These are phyloP conservation scores for Xerophyta viscosa DNA, from an alignment of 106 monocot species.

Conservation along the genomic window DNA sequence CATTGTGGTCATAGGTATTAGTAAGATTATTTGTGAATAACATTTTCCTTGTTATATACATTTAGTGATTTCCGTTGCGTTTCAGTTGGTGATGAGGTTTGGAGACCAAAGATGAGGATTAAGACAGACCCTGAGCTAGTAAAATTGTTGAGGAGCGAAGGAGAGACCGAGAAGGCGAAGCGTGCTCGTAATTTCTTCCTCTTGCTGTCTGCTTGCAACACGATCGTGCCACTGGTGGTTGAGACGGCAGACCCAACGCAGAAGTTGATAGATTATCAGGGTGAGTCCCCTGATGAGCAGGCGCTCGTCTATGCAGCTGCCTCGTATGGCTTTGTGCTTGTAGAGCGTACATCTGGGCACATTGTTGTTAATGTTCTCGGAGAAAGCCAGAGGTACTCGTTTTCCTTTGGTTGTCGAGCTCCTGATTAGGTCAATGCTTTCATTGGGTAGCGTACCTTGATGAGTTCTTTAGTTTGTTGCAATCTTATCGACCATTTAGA, in stretches of 20 bases:
- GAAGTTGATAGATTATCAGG: constrained; percentile 85
- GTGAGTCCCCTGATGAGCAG: constrained; percentile 95
- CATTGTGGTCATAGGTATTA: no score
- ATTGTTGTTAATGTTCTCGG: constrained; percentile 80
- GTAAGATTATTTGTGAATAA: no score
- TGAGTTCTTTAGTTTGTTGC: no score
- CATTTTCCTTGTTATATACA: not conserved
- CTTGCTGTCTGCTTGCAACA: constrained; percentile 81
- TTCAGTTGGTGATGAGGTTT: constrained; percentile 11
- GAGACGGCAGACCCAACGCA: constrained; percentile 37
- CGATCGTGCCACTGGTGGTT: constrained; percentile 63
- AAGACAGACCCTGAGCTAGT: constrained; percentile 56
- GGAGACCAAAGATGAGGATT: constrained; percentile 68
- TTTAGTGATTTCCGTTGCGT: not conserved
- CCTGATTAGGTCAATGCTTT: no score
- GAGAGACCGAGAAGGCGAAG: constrained; percentile 28
- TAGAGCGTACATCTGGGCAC: constrained; percentile 83
- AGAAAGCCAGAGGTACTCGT: constrained; percentile 55
- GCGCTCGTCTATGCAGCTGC: constrained; percentile 92
- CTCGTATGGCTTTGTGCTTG: constrained; percentile 84
- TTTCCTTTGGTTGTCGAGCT: no score
- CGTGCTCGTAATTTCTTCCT: constrained; percentile 57
- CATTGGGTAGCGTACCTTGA: no score
- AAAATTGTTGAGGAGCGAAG: constrained; percentile 28
- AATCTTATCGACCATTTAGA: no score